Percentiles rank a stretch among this genome's conserved stretches.
Conservation (phyloP, 148 eudicot species). For the Vaccinium corymbosum region DNA sequence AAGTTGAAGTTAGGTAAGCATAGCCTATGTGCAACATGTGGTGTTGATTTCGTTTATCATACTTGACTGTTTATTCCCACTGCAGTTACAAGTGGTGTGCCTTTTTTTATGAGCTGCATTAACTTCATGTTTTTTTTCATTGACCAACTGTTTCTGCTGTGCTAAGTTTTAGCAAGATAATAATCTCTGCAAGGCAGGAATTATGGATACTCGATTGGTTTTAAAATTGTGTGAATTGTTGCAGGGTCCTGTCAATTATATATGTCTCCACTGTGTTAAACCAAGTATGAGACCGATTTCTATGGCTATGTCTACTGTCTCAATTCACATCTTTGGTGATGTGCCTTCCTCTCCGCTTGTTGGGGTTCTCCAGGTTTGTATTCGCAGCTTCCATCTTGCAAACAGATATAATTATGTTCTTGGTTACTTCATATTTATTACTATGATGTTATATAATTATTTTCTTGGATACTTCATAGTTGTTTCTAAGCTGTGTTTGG, state of each 20-base stretch:
- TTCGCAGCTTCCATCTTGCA: neutral
- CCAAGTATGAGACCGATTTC: constrained; percentile 87
- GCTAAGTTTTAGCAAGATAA: neutral
- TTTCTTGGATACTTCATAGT: neutral
- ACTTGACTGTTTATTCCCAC: neutral
- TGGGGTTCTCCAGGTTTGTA: constrained; percentile 79
- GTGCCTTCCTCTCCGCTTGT: constrained; percentile 98
- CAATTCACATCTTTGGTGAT: constrained; percentile 91
- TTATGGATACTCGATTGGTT: neutral
- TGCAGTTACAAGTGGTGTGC: neutral
- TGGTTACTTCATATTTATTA: neutral
- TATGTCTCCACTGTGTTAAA: constrained; percentile 76
- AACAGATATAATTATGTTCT: neutral
- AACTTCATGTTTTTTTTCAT: neutral
- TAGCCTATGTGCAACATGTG: neutral
- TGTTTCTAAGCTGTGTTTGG: neutral
- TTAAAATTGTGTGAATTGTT: constrained; percentile 17
- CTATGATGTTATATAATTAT: neutral
- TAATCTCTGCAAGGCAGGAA: neutral
- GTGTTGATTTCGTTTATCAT: neutral
- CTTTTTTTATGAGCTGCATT: neutral
- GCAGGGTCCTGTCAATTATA: constrained; percentile 94
- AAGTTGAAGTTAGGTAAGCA: neutral
- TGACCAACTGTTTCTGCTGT: neutral
- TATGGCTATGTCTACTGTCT: constrained; percentile 93